Evolutionary conservation across 805 yeast species (phyloP), one percentile per base, ranked within the genome.

Genomic region (Kuraishia molischiana): DNA sequence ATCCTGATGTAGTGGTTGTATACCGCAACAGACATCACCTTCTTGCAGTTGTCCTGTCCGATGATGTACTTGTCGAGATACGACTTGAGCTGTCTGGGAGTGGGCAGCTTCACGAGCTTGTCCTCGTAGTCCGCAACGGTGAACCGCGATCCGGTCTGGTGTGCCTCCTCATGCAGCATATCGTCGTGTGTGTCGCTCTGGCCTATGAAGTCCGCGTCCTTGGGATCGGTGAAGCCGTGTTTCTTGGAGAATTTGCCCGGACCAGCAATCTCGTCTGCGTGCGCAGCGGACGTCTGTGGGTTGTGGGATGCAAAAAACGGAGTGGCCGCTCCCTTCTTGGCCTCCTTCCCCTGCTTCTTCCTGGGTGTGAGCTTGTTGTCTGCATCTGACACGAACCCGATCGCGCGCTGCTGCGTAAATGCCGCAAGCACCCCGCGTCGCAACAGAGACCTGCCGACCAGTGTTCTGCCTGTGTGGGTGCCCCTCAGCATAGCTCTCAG

Each of bases 11-110:
- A 73, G 47, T 75, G 82, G 39, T 76, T 75, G 46, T 68, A 75
- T 0, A 75, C 77, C 1, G 79, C 79, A 8, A 75, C 82, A 28
- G 79, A 66, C 52, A 75, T 60, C n/a, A 74, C 70, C 46, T 68
- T 69, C 49, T 75, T 75, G 19, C 77, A 71, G 4, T 56, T 61
- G 1, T 70, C 72, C 51, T 75, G 82, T 0, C 80, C 81, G 19
- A 76, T 59, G 14, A 76, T 72, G 44, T 66, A 74, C 34, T 61
- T 61, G 46, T 75, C 80, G 13, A 75, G 52, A 43, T 58, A 63
- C 3, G 49, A 47, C 46, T 71, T 69, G 38, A 75, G 48, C 30
- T 53, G 54, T 35, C 59, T 62, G 1, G 80, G 80, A 1, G 74
- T 59, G 2, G 77, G 77, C 3, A 69, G 50, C 2, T 53, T 49